Evolutionary conservation across 1,139 yeast genomes (phyloP).

Genomic region (Barnettozyma hawaiiensis): DNA sequence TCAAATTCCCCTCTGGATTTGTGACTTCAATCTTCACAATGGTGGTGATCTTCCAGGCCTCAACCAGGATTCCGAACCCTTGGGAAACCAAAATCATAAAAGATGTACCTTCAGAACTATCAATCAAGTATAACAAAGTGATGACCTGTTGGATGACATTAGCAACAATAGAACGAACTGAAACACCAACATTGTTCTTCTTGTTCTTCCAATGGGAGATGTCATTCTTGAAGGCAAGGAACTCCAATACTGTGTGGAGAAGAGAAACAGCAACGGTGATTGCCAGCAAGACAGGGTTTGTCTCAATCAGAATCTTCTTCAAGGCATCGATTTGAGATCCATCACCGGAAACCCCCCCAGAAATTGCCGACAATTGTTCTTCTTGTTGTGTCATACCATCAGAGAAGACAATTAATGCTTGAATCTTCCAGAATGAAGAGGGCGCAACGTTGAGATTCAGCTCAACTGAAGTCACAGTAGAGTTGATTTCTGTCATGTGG

Average conservation of each 20-base stretch:
- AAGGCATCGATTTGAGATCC: slow-evolving; percentile 32
- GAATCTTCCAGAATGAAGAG: slow-evolving; percentile 29
- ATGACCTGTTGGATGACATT: slow-evolving; percentile 36
- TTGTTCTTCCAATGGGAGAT: slow-evolving; percentile 36
- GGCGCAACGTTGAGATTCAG: slow-evolving; percentile 29
- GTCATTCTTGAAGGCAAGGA: slow-evolving; percentile 36
- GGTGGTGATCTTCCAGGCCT: slow-evolving; percentile 39
- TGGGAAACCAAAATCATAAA: slow-evolving; percentile 34
- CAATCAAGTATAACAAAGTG: slow-evolving; percentile 33
- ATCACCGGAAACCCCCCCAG: slow-evolving; percentile 18
- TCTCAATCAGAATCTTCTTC: slow-evolving; percentile 33
- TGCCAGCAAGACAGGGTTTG: slow-evolving; percentile 33
- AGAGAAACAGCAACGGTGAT: slow-evolving; percentile 32
- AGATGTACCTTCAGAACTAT: slow-evolving; percentile 36
- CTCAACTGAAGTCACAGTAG: slow-evolving; percentile 24
- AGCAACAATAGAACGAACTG: slow-evolving; percentile 36
- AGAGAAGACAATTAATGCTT: slow-evolving; percentile 26
- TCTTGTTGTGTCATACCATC: slow-evolving; percentile 30
- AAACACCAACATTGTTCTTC: slow-evolving; percentile 35
- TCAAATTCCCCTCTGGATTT: slow-evolving; percentile 12
- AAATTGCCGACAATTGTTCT: slow-evolving; percentile 16
- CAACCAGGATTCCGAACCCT: slow-evolving; percentile 35
- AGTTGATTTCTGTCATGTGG: slow-evolving; percentile 31
- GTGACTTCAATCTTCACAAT: slow-evolving; percentile 29
- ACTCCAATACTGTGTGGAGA: slow-evolving; percentile 34